A percentile compares a stretch with the other conserved stretches of the same genome.
phyloP scores from a whole-genome alignment of 1,139 yeast genomes.

The Torulaspora pretoriensis region DNA sequence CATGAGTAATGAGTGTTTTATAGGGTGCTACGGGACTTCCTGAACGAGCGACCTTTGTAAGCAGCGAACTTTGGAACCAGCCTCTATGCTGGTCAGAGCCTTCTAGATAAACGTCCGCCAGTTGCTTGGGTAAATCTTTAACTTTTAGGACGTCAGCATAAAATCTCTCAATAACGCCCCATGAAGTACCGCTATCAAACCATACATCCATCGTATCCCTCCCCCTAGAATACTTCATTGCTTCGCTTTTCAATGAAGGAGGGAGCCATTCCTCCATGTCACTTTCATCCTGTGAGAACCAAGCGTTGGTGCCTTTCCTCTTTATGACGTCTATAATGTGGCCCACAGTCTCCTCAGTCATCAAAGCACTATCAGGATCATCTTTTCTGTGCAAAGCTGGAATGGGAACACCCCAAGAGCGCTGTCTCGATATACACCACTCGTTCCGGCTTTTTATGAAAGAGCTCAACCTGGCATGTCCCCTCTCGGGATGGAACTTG shows the following conservation, averaged over 20 bases:
- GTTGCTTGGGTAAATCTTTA: conserved; percentile 31
- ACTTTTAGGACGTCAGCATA: conserved; percentile 34
- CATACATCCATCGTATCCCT: conserved; percentile 97
- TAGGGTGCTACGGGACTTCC: conserved; percentile 56
- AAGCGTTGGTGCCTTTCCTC: conserved; percentile 59
- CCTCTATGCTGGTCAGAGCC: conserved; percentile 98
- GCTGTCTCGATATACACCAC: conserved; percentile 97
- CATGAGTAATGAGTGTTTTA: conserved; percentile 78
- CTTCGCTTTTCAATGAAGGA: conserved; percentile 37
- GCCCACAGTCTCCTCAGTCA: conserved; percentile 36
- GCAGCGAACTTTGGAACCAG: conserved; percentile 93
- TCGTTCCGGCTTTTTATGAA: conserved; percentile 78
- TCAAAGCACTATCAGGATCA: conserved; percentile 39
- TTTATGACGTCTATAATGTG: conserved; percentile 34
- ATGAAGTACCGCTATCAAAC: conserved; percentile 96
- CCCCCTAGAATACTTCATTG: conserved; percentile 54
- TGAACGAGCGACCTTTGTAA: conserved; percentile 62
- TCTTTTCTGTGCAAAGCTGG: conserved; percentile 68
- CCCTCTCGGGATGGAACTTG: conserved; percentile 66
- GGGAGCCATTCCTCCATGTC: conserved; percentile 75
- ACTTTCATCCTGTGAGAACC: conserved; percentile 61
- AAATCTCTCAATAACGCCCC: conserved; percentile 61
- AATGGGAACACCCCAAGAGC: conserved; percentile 98
- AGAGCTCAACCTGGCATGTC: conserved; percentile 63
- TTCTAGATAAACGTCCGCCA: conserved; percentile 82